A percentile compares a stretch with the other conserved stretches of the same genome.
Conservation (phyloP, 2,329 filamentous ascomycete genomes). For the Fusarium mangiferae region DNA sequence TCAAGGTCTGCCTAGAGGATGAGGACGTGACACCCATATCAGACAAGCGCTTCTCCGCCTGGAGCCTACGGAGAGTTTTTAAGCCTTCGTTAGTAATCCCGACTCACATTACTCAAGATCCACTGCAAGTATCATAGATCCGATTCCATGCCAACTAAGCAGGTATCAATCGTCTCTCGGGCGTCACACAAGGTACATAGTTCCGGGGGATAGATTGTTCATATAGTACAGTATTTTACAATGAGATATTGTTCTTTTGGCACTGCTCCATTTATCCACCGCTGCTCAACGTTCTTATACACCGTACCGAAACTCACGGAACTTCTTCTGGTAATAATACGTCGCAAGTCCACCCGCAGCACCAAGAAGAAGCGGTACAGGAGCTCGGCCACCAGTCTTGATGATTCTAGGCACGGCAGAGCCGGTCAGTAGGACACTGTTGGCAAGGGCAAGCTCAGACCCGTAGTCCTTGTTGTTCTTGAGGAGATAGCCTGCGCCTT, state of each 20-base stretch:
- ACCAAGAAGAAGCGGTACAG: conserved; percentile 50
- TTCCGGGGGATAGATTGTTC: accelerated
- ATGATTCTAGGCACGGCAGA: conserved; percentile 52
- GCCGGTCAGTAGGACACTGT: conserved; percentile 51
- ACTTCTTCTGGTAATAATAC: conserved; percentile 56
- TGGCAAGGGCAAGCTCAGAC: conserved; percentile 54
- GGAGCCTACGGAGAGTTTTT: background rate
- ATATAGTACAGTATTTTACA: conserved; percentile 6
- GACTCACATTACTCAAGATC: background rate
- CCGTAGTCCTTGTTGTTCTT: conserved; percentile 56
- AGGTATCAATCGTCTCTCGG: too few species aligned
- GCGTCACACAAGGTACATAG: background rate
- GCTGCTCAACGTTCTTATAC: conserved; percentile 37
- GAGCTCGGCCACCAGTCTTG: conserved; percentile 52
- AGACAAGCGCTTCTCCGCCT: background rate
- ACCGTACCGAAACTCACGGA: conserved; percentile 53
- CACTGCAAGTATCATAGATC: accelerated
- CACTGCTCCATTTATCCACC: accelerated
- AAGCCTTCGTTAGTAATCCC: background rate
- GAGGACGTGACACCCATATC: background rate
- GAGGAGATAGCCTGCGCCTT: conserved; percentile 51
- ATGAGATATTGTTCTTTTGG: too few species aligned
- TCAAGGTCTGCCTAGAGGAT: background rate
- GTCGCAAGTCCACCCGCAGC: conserved; percentile 50
- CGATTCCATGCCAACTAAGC: too few species aligned